A percentile compares a stretch with the other conserved stretches of the same genome.
Evolutionary conservation across 148 eudicot genomes (phyloP).

Genomic region (Pouteria glomerata): DNA sequence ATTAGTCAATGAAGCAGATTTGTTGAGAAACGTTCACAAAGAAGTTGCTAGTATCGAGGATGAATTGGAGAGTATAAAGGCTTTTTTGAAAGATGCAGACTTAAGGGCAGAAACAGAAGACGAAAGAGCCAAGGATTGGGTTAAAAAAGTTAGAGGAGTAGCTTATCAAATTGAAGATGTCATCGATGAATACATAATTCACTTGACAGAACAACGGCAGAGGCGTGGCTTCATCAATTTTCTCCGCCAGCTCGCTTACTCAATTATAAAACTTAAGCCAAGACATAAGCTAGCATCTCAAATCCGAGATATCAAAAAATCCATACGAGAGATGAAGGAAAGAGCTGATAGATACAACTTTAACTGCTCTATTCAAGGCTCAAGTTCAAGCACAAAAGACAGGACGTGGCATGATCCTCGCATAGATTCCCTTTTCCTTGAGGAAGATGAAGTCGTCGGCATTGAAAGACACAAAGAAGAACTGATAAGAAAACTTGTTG

Average conservation of each 20-base stretch:
- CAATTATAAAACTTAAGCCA: background rate
- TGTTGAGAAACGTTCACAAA: background rate
- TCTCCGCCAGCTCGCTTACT: too few species aligned
- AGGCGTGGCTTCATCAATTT: background rate
- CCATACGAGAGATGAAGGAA: background rate
- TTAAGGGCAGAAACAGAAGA: background rate
- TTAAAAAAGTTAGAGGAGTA: background rate
- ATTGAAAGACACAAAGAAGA: too few species aligned
- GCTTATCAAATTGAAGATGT: conserved; percentile 1
- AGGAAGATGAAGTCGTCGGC: conserved; percentile 5
- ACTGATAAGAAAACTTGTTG: too few species aligned
- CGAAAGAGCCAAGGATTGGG: background rate
- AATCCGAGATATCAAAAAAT: background rate
- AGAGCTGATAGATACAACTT: background rate
- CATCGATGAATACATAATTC: too few species aligned
- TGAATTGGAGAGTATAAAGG: conserved; percentile 1
- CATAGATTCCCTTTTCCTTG: background rate
- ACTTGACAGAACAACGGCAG: background rate
- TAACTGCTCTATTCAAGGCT: background rate
- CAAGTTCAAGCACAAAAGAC: background rate
- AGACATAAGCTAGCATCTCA: background rate
- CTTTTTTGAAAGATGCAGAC: conserved; percentile 9
- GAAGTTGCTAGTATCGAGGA: background rate
- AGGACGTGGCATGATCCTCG: background rate
- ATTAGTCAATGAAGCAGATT: background rate